Base-by-base conservation (phyloP, 2,329 filamentous ascomycete genomes). In the Colletotrichum spinosum region DNA sequence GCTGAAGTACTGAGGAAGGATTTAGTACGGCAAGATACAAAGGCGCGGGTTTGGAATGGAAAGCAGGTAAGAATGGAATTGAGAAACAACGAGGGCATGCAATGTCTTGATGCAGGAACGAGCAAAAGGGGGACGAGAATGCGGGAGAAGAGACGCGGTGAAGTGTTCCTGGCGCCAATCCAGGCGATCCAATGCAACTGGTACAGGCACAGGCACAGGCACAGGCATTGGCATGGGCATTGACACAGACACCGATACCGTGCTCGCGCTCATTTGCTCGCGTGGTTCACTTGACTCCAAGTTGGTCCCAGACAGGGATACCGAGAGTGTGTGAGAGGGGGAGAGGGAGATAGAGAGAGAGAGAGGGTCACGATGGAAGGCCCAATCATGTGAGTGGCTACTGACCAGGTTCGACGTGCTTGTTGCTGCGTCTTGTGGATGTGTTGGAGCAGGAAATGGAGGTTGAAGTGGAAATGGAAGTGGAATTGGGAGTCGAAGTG, bases 1-100 rank as follows among this genome's bases (percentile, higher is more conserved):
- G 38, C 90, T 92, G 79, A 93, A 92, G 79, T 91, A 92, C 87
- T 93, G 75, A 59, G 37, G 54, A 63, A 67, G 41, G 25, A 50
- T 60, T 69, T 68, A 69, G 67, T 55, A 68, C 25, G 25, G 53
- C 48, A 52, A 37, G 45, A 65, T 49, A 56, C 50, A 65, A 60
- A 62, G 53, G 44, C 49, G 52, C 33, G 11, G n/a, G 48, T 17
- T 35, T n/a, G 39, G 42, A 44, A 50, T 12, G 52, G 34, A 45
- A 57, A 42, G 55, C 25, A 52, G 37, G 46, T 44, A 51, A 69
- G 17, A 64, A 65, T 46, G 48, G 25, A 60, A 52, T 64, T 55
- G 64, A 58, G 62, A 69, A 67, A 57, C 69, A 66, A 73, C 71
- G 67, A 69, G 74, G 76, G 74, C 75, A 76, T 72, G 72, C 58